Evolutionary conservation across 768 basidiomycete species (phyloP).

Genomic region (Pisolithus albus): DNA sequence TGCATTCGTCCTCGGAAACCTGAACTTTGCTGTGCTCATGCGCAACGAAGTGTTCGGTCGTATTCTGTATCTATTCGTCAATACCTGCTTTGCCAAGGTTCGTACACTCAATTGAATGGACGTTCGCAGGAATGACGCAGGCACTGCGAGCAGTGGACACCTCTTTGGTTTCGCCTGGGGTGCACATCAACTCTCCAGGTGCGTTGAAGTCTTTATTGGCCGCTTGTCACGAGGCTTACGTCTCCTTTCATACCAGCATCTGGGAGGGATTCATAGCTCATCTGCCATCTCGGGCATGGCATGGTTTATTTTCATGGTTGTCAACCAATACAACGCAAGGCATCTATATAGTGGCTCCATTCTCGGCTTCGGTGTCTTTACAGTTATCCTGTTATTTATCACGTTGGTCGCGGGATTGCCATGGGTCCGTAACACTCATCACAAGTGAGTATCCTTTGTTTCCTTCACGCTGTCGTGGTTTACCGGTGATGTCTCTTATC

Average conservation of each 20-base stretch:
- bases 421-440: slow-evolving; percentile 74
- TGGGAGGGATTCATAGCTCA: slow-evolving; percentile 75
- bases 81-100: slow-evolving; percentile 70
- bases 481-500: not conserved
- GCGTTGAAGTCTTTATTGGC: not conserved
- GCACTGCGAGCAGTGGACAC: slow-evolving; percentile 49
- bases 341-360: slow-evolving; percentile 48
- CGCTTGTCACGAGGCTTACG: slow-evolving; percentile 4
- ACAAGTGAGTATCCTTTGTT: slow-evolving; percentile 48
- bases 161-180: slow-evolving; percentile 62
- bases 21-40: slow-evolving; percentile 66
- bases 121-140: not conserved
- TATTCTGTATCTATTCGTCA: slow-evolving; percentile 62
- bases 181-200: slow-evolving; percentile 71
- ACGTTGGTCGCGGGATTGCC: slow-evolving; percentile 65
- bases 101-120: not conserved
- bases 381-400: slow-evolving; percentile 48
- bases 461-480: not conserved
- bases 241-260: slow-evolving; percentile 39
- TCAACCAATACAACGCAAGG: slow-evolving; percentile 46
- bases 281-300: slow-evolving; percentile 64
- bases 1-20: slow-evolving; percentile 68
- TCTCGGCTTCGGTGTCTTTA: slow-evolving; percentile 55
- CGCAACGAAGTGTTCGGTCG: slow-evolving; percentile 81
- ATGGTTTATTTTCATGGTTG: slow-evolving; percentile 62